A percentile compares a stretch with the other conserved stretches of the same genome.
phyloP scores from a whole-genome alignment of 345 rosid species.

The Eucalyptus leucophloia region DNA sequence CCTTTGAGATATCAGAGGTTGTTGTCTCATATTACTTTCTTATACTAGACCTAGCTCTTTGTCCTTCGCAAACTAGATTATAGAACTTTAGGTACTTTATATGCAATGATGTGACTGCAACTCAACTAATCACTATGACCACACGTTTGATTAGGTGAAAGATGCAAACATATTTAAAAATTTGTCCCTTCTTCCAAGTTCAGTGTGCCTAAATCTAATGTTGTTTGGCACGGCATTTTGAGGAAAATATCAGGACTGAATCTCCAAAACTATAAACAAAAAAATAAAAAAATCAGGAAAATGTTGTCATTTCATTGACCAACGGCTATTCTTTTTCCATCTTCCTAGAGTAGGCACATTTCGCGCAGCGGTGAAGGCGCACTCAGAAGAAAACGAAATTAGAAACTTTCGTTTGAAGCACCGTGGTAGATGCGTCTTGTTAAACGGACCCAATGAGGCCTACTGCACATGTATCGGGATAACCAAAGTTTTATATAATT shows the following conservation, averaged over 20 bases:
- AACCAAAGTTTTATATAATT: neutral
- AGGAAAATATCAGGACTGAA: neutral
- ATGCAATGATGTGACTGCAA: neutral
- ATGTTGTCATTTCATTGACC: neutral
- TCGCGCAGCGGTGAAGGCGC: neutral
- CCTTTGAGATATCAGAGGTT: neutral
- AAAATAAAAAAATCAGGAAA: neutral
- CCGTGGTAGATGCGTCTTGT: neutral
- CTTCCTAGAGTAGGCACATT: neutral
- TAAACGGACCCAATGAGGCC: neutral
- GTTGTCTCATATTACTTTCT: neutral
- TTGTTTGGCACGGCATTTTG: neutral
- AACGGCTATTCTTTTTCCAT: neutral
- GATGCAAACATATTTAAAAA: neutral
- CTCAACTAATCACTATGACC: neutral
- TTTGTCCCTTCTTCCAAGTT: neutral
- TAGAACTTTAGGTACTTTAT: neutral
- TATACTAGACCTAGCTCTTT: neutral
- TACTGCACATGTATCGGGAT: neutral
- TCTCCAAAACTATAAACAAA: neutral
- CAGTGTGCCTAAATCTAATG: neutral
- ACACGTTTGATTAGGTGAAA: neutral
- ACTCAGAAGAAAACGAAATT: neutral
- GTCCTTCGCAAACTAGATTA: neutral
- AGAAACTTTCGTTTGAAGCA: neutral